Evolutionary conservation across 805 yeast genomes (phyloP), one percentile per base, ranked within the genome.

Genomic region (Yarrowia porcina): DNA sequence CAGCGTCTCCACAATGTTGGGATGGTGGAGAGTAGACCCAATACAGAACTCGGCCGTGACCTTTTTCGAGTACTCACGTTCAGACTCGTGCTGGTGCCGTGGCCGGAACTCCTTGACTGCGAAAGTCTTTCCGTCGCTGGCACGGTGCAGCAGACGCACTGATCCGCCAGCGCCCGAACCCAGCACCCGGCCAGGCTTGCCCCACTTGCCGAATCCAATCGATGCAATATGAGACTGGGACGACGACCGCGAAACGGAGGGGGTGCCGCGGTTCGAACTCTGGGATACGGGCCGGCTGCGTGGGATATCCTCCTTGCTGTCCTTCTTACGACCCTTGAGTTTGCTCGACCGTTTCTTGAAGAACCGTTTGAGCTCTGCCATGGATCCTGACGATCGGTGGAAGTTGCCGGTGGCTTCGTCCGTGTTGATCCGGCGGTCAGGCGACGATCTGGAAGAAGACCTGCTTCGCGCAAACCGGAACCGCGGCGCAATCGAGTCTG

Each of bases 91-190:
- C 42, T 82, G 80, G 67, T 87, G 85, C 71, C 87, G 84, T 17
- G 89, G 83, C 67, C 97, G 82, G 72, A 91, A 92, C 74, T 92
- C 97, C 73, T 92, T 92, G 23, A 92, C 97, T 0, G 97, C 97
- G 78, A 90, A 91, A 1, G 89, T 82, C 69, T 84, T 82, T 30
- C 78, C 76, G 74, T 91, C 97, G 1, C 82, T 74, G 4, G 82
- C 74, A 67, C 96, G 76, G 60, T 80, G 85, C 49, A 90, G 87
- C 54, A 91, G 78, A 69, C 85, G 84, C 33, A 92, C 97, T 15
- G 87, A 82, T 4, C 97, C 97, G 56, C 97, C 97, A 1, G 97
- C 97, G 61, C 97, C 97, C 20, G 94, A 94, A 63, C 97, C 97
- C 52, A 92, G 79, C 64, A 83, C 88, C 66, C 90, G 93, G 61